These are phyloP conservation scores for Fusarium musae DNA, from an alignment of 2,329 filamentous ascomycete genomes.

Conservation along the genomic window DNA sequence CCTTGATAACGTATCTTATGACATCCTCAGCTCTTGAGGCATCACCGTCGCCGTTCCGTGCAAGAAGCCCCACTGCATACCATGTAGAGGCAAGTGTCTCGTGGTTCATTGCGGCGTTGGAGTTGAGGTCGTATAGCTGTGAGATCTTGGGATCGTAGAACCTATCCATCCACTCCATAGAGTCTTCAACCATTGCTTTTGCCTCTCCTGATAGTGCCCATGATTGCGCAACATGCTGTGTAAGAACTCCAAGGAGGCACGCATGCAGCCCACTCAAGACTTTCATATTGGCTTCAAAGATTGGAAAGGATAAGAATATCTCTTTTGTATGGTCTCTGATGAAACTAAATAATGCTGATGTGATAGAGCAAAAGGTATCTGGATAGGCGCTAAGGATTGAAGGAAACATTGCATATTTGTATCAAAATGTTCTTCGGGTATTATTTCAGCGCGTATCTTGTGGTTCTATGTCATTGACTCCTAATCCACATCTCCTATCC, in stretches of 20 bases:
- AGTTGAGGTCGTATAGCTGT: slow-evolving; percentile 19
- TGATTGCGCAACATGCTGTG: neutral
- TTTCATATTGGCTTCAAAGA: slow-evolving; percentile 2
- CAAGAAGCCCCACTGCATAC: slow-evolving; percentile 24
- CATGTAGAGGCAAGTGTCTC: slow-evolving; percentile 19
- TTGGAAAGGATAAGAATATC: neutral
- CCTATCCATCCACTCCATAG: slow-evolving; percentile 27
- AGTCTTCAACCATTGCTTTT: slow-evolving; percentile 24
- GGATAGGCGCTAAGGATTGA: fast-evolving
- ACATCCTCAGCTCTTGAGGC: slow-evolving; percentile 6
- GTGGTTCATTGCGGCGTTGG: slow-evolving; percentile 14
- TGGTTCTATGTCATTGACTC: neutral
- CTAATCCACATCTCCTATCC: neutral
- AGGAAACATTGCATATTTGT: slow-evolving; percentile 9
- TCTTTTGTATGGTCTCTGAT: neutral
- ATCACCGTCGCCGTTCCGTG: slow-evolving; percentile 10
- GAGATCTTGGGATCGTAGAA: slow-evolving; percentile 38
- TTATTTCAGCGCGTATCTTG: neutral
- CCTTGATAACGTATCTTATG: slow-evolving; percentile 17
- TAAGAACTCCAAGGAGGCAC: slow-evolving; percentile 1
- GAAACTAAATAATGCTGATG: neutral
- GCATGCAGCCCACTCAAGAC: neutral
- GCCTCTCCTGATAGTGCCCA: slow-evolving; percentile 19
- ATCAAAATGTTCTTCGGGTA: neutral
- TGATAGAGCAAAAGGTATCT: neutral